These are phyloP conservation scores for Fusarium papillatum DNA, from an alignment of 2,329 filamentous ascomycete genomes.

Conservation along the genomic window DNA sequence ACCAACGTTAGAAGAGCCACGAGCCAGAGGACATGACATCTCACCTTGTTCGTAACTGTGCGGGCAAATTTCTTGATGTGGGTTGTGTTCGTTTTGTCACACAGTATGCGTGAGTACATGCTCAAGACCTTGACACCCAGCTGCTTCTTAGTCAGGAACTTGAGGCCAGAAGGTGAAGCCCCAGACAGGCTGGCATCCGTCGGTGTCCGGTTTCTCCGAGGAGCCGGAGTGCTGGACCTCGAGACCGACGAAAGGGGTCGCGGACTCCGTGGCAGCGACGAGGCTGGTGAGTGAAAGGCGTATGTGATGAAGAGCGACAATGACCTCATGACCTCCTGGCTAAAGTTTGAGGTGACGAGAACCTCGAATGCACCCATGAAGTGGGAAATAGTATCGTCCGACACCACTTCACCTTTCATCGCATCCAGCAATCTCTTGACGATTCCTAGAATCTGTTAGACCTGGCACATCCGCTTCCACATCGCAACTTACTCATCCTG, in stretches of 20 bases:
- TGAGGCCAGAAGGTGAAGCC: conserved; percentile 48
- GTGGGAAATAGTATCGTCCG: conserved; percentile 77
- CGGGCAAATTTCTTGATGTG: conserved; percentile 91
- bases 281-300: conserved; percentile 76
- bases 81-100: conserved; percentile 75
- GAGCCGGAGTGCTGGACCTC: conserved; percentile 56
- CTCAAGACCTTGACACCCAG: conserved; percentile 81
- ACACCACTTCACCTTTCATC: conserved; percentile 86
- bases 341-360: conserved; percentile 84
- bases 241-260: conserved; percentile 56
- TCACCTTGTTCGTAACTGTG: conserved; percentile 94
- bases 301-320: conserved; percentile 95
- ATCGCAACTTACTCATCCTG: conserved; percentile 81
- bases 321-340: conserved; percentile 86
- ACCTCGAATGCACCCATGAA: conserved; percentile 86
- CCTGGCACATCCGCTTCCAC: background rate
- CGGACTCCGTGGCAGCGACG: conserved; percentile 65
- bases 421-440: conserved; percentile 92
- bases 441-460: conserved; percentile 71
- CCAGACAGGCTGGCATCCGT: conserved; percentile 49
- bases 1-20: conserved; percentile 27
- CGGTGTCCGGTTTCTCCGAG: conserved; percentile 51
- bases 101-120: conserved; percentile 84
- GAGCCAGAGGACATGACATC: background rate
- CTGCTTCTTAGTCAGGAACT: conserved; percentile 72